A percentile compares a stretch with the other conserved stretches of the same genome.
Conservation (phyloP, 164 flowering plant genomes). For the Stephania japonica region DNA sequence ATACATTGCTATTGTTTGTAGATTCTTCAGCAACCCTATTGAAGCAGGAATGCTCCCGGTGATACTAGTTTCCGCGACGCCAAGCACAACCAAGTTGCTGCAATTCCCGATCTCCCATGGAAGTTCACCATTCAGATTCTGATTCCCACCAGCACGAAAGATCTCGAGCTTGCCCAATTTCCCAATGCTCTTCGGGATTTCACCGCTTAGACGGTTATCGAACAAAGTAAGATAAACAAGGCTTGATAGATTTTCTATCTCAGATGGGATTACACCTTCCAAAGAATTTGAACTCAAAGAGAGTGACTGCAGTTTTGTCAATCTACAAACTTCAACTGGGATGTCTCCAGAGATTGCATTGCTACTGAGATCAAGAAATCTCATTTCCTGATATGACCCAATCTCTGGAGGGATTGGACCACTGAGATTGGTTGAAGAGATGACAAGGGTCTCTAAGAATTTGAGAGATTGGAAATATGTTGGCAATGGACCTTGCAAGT, state of each 20-base stretch:
- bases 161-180: conserved; percentile 42
- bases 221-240: conserved; percentile 47
- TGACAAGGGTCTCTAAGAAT: conserved; percentile 45
- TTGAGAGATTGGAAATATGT: conserved; percentile 56
- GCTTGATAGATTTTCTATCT: conserved; percentile 61
- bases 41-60: conserved; percentile 69
- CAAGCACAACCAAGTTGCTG: conserved; percentile 54
- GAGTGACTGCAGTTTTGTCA: conserved; percentile 47
- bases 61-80: conserved; percentile 84
- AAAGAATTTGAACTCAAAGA: conserved; percentile 58
- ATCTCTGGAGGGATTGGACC: conserved; percentile 69
- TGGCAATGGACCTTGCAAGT: conserved; percentile 73
- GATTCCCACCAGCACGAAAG: conserved; percentile 83
- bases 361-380: conserved; percentile 52
- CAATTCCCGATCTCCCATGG: conserved; percentile 87
- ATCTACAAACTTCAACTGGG: conserved; percentile 60
- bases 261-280: conserved; percentile 56
- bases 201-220: conserved; percentile 71
- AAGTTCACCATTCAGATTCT: conserved; percentile 72
- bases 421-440: conserved; percentile 65
- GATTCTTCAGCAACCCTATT: conserved; percentile 56
- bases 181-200: conserved; percentile 72
- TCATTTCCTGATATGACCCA: conserved; percentile 49
- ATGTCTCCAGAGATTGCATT: conserved; percentile 70
- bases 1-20: conserved; percentile 76